Conservation (phyloP, 2,329 filamentous ascomycete species). For the Penicillium concentricum region DNA sequence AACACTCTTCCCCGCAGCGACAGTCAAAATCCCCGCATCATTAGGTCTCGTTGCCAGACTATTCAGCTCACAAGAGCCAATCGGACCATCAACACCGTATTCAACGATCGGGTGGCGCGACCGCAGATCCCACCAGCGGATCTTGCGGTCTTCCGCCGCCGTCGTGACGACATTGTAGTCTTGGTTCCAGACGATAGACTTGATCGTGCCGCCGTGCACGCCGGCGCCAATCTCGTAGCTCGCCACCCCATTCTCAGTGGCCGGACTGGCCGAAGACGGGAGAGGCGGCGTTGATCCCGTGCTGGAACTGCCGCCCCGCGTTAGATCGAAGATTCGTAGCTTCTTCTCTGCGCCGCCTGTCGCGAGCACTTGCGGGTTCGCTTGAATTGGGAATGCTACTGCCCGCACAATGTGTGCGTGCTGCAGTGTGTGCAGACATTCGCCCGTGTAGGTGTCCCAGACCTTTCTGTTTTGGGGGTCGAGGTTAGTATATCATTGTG, state of each 20-base stretch:
- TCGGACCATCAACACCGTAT: slow-evolving; percentile 75
- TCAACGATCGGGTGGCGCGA: slow-evolving; percentile 72
- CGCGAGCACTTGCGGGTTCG: slow-evolving; percentile 75
- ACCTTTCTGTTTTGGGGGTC: slow-evolving; percentile 67
- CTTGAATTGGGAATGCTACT: slow-evolving; percentile 81
- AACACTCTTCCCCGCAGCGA: slow-evolving; percentile 89
- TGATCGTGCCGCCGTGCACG: slow-evolving; percentile 83
- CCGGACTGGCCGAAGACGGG: slow-evolving; percentile 32
- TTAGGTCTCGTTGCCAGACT: slow-evolving; percentile 60
- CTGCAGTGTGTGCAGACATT: slow-evolving; percentile 79
- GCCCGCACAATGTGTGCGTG: slow-evolving; percentile 95
- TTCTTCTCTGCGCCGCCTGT: slow-evolving; percentile 97
- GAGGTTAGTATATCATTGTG: slow-evolving; percentile 22
- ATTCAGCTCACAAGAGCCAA: slow-evolving; percentile 90
- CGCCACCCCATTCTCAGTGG: slow-evolving; percentile 49
- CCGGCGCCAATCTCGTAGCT: slow-evolving; percentile 86
- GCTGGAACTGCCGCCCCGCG: slow-evolving; percentile 46
- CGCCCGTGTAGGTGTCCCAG: slow-evolving; percentile 95
- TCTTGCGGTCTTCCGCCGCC: slow-evolving; percentile 82
- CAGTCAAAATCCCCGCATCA: slow-evolving; percentile 72
- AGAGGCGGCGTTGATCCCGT: slow-evolving; percentile 41
- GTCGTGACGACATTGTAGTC: slow-evolving; percentile 88
- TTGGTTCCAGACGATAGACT: slow-evolving; percentile 91
- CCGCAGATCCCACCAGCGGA: slow-evolving; percentile 92
- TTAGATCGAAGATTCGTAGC: slow-evolving; percentile 87